These are phyloP conservation scores for Pleurotus tuber-regium DNA, from an alignment of 768 basidiomycete genomes.

Conservation along the genomic window DNA sequence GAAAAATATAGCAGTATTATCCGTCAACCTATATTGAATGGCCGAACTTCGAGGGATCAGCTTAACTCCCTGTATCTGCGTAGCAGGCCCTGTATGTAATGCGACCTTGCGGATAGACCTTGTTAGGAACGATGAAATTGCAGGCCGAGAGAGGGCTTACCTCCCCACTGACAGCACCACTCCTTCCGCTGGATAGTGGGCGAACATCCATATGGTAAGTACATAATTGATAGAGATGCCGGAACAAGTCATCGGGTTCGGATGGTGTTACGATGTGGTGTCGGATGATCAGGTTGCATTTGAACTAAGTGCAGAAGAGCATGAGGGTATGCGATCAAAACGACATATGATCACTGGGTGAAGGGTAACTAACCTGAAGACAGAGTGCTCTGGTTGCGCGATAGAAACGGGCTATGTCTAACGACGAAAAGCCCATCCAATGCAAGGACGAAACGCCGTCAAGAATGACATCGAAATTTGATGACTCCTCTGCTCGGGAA, in stretches of 20 bases:
- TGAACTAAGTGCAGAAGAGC: slow-evolving; percentile 44
- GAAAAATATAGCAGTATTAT: slow-evolving; percentile 65
- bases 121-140: background rate
- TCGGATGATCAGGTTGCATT: slow-evolving; percentile 57
- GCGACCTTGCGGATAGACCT: slow-evolving; percentile 44
- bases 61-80: slow-evolving; percentile 29
- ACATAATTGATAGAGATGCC: slow-evolving; percentile 57
- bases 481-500: background rate
- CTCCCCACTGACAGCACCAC: slow-evolving; percentile 78
- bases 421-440: slow-evolving; percentile 61
- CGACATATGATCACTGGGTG: background rate
- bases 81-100: slow-evolving; percentile 54
- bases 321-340: too few relatives aligned
- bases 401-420: slow-evolving; percentile 53
- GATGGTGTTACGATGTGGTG: slow-evolving; percentile 57
- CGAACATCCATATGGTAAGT: slow-evolving; percentile 71
- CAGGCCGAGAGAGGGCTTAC: slow-evolving; percentile 32
- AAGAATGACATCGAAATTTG: slow-evolving; percentile 51
- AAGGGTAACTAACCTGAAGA: slow-evolving; percentile 39
- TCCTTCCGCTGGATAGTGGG: slow-evolving; percentile 70
- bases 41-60: slow-evolving; percentile 53
- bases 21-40: slow-evolving; percentile 70
- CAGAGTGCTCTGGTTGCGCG: slow-evolving; percentile 61
- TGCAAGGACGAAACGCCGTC: slow-evolving; percentile 68
- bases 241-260: slow-evolving; percentile 61